A percentile compares a stretch with the other conserved stretches of the same genome.
phyloP scores from a whole-genome alignment of 169 alveolate genomes.

The Plasmodium fragile region DNA sequence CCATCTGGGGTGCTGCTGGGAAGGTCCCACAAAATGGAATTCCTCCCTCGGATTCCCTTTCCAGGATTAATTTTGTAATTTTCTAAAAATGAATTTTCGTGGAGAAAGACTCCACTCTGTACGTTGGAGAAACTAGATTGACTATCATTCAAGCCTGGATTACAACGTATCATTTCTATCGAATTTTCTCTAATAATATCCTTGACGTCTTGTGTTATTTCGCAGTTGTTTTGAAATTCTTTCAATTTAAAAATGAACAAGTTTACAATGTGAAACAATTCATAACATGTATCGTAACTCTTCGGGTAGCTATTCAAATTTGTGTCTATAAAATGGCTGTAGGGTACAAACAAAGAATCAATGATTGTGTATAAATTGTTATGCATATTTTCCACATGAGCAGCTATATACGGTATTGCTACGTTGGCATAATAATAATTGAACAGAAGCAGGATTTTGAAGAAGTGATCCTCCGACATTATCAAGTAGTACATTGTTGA shows the following conservation, averaged over 20 bases:
- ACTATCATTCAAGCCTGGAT: background rate
- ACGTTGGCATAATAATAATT: conserved; percentile 29
- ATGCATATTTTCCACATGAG: conserved; percentile 58
- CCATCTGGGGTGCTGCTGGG: background rate
- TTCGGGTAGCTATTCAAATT: conserved; percentile 48
- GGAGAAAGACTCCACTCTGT: background rate
- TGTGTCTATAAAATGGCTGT: conserved; percentile 33
- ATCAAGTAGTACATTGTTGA: conserved; percentile 51
- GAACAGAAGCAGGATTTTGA: conserved; percentile 31
- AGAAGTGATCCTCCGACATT: conserved; percentile 47
- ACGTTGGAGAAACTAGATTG: background rate
- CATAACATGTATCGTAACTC: conserved; percentile 61
- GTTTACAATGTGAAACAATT: conserved; percentile 37
- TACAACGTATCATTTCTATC: background rate
- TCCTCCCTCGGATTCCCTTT: background rate
- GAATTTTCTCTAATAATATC: conserved; percentile 27
- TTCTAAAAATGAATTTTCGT: conserved; percentile 3
- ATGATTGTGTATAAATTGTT: conserved; percentile 37
- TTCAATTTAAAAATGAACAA: conserved; percentile 45
- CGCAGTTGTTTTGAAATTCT: conserved; percentile 45
- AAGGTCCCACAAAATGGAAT: background rate
- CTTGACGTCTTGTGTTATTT: conserved; percentile 1
- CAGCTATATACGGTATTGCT: conserved; percentile 20
- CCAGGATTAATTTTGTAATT: background rate
- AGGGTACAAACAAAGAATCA: conserved; percentile 40